Conservation (phyloP, 2,329 filamentous ascomycete species). For the Coleophoma eucalyptorum region DNA sequence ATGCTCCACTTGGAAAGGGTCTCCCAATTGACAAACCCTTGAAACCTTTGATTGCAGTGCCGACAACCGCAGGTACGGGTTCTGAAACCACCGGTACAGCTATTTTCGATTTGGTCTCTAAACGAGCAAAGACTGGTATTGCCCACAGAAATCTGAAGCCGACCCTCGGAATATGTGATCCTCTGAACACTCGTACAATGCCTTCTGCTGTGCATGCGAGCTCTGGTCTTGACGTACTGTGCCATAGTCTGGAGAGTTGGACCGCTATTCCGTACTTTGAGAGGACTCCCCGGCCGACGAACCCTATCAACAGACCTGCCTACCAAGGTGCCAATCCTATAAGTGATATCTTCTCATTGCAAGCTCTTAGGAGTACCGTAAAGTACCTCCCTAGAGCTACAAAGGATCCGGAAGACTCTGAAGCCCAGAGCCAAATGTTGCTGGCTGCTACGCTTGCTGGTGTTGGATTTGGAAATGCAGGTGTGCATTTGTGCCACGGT, state of each 20-base stretch:
- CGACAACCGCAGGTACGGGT: constrained; percentile 82
- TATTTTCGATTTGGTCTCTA: constrained; percentile 91
- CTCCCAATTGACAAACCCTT: constrained; percentile 68
- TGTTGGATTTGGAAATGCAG: constrained; percentile 95
- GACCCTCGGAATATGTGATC: constrained; percentile 80
- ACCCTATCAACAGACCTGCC: constrained; percentile 86
- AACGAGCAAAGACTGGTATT: constrained; percentile 91
- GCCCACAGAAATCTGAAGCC: constrained; percentile 95
- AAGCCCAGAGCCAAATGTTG: constrained; percentile 94
- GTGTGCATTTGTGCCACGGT: constrained; percentile 80
- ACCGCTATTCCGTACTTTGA: constrained; percentile 94
- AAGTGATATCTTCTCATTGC: constrained; percentile 92
- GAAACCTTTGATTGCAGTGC: constrained; percentile 75
- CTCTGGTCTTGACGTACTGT: constrained; percentile 91
- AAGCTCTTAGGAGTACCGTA: constrained; percentile 76
- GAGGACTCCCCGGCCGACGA: constrained; percentile 76
- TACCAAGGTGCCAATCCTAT: constrained; percentile 99
- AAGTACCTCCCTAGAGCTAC: constrained; percentile 91
- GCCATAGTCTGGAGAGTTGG: constrained; percentile 94
- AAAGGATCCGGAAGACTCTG: constrained; percentile 81
- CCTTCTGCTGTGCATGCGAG: constrained; percentile 88
- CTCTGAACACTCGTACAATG: constrained; percentile 94
- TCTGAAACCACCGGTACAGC: constrained; percentile 97
- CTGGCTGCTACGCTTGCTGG: constrained; percentile 91
- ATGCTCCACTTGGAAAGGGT: constrained; percentile 86